Conservation (phyloP, 2,329 filamentous ascomycete species). For the Dothiorella sarmentorum region DNA sequence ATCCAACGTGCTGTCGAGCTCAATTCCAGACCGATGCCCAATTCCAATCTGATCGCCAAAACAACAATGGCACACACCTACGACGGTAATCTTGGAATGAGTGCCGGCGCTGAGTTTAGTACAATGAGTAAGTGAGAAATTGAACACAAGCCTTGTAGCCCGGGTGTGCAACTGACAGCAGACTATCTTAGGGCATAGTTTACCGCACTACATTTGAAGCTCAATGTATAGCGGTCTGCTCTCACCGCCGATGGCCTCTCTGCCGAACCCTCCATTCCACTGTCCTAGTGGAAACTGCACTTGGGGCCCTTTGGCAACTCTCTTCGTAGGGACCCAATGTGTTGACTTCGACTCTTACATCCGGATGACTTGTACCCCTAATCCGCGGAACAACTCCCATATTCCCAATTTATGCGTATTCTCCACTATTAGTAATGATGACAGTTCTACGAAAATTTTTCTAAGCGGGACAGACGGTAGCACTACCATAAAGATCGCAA, state of each 20-base stretch:
- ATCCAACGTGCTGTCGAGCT: neutral
- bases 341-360: neutral
- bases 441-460: too few species aligned
- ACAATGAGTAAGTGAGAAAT: neutral
- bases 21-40: neutral
- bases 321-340: neutral
- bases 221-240: neutral
- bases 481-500: too few species aligned
- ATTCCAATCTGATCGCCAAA: neutral
- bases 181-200: neutral
- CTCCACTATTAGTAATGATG: too few species aligned
- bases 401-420: too few species aligned
- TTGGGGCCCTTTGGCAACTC: neutral
- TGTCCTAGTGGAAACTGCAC: neutral
- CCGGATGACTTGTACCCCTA: neutral
- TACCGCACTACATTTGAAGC: neutral
- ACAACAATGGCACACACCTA: neutral
- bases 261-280: neutral
- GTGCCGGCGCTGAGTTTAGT: neutral
- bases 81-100: neutral
- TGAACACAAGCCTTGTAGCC: neutral
- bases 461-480: too few species aligned
- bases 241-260: neutral
- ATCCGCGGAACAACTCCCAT: too few species aligned
- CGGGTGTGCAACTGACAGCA: neutral